Percentiles rank a stretch among this genome's conserved stretches.
Conservation (phyloP, 768 basidiomycete genomes). For the Tylopilus plumbeoviolaceoides region DNA sequence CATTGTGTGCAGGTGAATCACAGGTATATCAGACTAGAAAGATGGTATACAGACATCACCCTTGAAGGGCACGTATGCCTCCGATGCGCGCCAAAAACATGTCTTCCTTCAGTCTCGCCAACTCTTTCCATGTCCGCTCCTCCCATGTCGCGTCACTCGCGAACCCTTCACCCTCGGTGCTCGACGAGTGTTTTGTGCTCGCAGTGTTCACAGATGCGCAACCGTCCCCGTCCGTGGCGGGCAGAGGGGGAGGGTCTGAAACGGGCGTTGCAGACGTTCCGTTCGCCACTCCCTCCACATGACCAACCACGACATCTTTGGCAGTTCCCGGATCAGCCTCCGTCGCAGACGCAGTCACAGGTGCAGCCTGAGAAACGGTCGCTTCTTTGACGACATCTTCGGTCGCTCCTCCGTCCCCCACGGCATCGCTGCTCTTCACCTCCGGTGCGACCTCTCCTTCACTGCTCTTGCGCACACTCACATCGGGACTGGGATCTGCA, state of each 20-base stretch:
- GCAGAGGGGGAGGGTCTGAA: neutral
- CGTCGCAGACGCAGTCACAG: neutral
- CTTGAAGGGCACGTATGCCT: conserved; percentile 28
- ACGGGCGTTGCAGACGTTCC: neutral
- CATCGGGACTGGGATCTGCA: neutral
- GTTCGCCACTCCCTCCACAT: neutral
- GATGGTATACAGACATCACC: neutral
- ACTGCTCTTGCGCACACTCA: neutral
- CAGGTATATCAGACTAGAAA: neutral
- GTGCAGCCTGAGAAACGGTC: neutral
- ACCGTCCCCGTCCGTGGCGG: conserved; percentile 1
- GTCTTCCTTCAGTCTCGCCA: conserved; percentile 68
- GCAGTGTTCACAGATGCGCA: conserved; percentile 18
- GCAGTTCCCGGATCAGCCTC: neutral
- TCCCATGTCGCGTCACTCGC: conserved; percentile 77
- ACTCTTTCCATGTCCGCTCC: conserved; percentile 79
- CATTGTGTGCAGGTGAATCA: neutral
- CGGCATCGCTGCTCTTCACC: neutral
- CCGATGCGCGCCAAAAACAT: conserved; percentile 88
- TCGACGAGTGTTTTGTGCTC: conserved; percentile 24
- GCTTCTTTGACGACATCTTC: neutral
- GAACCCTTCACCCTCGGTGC: conserved; percentile 38
- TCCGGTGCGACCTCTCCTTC: conserved; percentile 1
- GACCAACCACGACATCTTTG: neutral
- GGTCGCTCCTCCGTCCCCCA: neutral